These are phyloP conservation scores for Nakataea oryzae DNA, from an alignment of 2,329 filamentous ascomycete species.

Conservation along the genomic window DNA sequence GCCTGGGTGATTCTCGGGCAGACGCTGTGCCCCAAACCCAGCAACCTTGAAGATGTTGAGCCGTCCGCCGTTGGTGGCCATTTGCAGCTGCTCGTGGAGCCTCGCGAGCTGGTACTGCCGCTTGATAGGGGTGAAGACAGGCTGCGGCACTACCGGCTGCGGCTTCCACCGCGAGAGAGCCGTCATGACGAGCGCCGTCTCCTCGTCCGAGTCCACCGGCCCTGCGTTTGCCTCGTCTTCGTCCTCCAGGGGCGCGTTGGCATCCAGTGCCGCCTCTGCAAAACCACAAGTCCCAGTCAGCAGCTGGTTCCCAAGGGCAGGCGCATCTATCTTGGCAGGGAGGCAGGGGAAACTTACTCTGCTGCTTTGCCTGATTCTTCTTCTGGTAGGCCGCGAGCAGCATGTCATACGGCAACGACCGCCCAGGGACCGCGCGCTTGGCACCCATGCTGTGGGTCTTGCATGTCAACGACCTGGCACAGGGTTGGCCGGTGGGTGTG, in stretches of 20 bases:
- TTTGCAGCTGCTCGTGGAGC: conserved; percentile 54
- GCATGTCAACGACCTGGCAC: conserved; percentile 81
- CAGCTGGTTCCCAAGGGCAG: not conserved
- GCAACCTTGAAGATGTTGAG: conserved; percentile 55
- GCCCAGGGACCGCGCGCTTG: conserved; percentile 77
- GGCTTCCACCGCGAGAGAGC: conserved; percentile 68
- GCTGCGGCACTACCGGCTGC: conserved; percentile 63
- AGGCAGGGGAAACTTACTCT: conserved; percentile 51
- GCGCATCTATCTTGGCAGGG: too few relatives aligned
- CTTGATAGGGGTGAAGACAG: conserved; percentile 48
- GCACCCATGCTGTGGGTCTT: conserved; percentile 95
- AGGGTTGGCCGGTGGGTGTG: conserved; percentile 75
- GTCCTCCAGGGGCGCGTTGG: conserved; percentile 82
- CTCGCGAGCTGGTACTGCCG: conserved; percentile 53
- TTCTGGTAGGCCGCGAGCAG: conserved; percentile 82
- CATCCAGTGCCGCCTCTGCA: conserved; percentile 83
- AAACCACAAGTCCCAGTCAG: conserved; percentile 7
- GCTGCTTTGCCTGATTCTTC: conserved; percentile 97
- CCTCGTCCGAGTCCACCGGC: conserved; percentile 88
- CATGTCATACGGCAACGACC: conserved; percentile 88
- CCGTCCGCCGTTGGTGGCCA: conserved; percentile 54
- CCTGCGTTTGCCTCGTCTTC: conserved; percentile 71
- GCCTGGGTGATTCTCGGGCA: conserved; percentile 38
- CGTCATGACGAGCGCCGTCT: conserved; percentile 80
- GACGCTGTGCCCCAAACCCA: conserved; percentile 44